A percentile compares a stretch with the other conserved stretches of the same genome.
Evolutionary conservation across 345 rosid species (phyloP).

Genomic region (Gossypium longicalyx): DNA sequence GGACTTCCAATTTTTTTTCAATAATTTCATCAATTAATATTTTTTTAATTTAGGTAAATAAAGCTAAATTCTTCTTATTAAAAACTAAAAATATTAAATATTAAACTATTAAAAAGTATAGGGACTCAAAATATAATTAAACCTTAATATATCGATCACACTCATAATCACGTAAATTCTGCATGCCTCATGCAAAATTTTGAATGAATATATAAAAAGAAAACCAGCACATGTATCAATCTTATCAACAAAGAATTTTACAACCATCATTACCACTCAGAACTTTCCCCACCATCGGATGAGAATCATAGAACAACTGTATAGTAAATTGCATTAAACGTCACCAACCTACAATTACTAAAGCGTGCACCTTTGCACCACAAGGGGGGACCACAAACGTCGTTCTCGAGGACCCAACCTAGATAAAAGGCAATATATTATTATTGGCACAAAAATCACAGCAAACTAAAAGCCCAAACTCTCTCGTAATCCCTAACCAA

Average conservation of each 20-base stretch:
- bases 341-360: neutral
- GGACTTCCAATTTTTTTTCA: too few species aligned
- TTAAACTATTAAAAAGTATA: too few species aligned
- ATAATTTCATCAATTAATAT: too few species aligned
- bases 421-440: neutral
- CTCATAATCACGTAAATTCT: neutral
- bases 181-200: neutral
- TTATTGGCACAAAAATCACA: neutral
- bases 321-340: neutral
- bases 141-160: neutral
- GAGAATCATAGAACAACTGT: neutral
- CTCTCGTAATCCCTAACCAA: too few species aligned
- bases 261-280: neutral
- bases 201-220: neutral
- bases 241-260: neutral
- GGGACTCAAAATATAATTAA: too few species aligned
- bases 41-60: too few species aligned
- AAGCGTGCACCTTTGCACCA: neutral
- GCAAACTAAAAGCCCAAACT: neutral
- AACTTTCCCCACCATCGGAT: neutral
- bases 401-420: neutral
- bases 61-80: too few species aligned
- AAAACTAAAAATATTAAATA: too few species aligned
- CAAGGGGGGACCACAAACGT: constrained; percentile 7
- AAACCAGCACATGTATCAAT: neutral